Conservation (phyloP, 78 protist species). For the Guillardia theta region DNA sequence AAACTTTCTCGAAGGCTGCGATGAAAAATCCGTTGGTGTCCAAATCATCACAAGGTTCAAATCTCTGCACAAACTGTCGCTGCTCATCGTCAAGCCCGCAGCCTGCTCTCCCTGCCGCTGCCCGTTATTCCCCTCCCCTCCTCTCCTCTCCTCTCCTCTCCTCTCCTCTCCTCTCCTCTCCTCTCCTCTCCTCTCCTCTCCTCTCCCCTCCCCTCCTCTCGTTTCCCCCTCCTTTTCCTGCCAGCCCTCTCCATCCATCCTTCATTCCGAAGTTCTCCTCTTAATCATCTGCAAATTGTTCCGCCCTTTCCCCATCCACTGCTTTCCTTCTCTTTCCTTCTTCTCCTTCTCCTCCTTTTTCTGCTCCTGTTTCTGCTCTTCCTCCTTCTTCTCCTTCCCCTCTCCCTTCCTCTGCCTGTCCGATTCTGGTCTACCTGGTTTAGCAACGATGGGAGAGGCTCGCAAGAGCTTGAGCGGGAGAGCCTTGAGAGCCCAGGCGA, state of each 20-base stretch:
- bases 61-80: neutral
- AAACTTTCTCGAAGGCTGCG: neutral
- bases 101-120: neutral
- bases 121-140: neutral
- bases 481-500: neutral
- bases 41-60: neutral
- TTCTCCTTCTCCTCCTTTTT: neutral
- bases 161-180: neutral
- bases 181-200: neutral
- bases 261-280: neutral
- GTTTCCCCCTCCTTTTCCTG: neutral
- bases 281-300: neutral
- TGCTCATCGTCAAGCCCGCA: neutral
- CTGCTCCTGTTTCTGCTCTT: neutral
- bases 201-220: neutral
- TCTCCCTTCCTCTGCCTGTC: neutral
- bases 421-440: too few relatives aligned
- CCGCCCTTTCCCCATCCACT: neutral
- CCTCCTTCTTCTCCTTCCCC: neutral
- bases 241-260: neutral
- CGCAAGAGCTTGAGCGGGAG: neutral
- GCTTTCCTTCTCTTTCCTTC: neutral
- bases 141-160: neutral
- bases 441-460: neutral
- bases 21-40: neutral